phyloP scores from a whole-genome alignment of 2,329 filamentous ascomycete species.

The Microsporum canis region DNA sequence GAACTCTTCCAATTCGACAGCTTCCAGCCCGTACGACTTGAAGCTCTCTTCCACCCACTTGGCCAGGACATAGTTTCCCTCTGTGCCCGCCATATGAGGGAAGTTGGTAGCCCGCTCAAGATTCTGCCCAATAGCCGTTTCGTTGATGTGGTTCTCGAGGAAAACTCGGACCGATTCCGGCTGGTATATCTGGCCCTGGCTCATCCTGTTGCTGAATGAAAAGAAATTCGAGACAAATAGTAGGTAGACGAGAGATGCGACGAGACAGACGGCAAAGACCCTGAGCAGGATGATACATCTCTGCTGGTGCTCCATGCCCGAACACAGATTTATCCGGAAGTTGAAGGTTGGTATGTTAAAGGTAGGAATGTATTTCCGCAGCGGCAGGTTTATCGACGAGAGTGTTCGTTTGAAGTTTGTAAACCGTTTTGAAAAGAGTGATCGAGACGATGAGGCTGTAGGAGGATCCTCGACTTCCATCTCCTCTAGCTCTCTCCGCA shows the following conservation, averaged over 20 bases:
- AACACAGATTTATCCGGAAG: conserved; percentile 29
- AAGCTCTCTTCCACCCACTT: conserved; percentile 76
- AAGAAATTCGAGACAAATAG: conserved; percentile 81
- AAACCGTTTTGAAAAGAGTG: conserved; percentile 45
- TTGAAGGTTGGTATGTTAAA: conserved; percentile 25
- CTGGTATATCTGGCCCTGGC: conserved; percentile 61
- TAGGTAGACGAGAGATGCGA: conserved; percentile 68
- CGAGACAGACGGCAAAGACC: conserved; percentile 60
- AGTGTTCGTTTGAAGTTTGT: conserved; percentile 46
- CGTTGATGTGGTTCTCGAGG: conserved; percentile 62
- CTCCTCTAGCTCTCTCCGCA: conserved; percentile 76
- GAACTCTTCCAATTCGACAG: conserved; percentile 65
- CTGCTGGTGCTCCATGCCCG: conserved; percentile 33
- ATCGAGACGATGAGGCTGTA: conserved; percentile 22
- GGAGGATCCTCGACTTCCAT: conserved; percentile 68
- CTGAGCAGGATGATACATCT: conserved; percentile 60
- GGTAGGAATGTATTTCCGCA: conserved; percentile 36
- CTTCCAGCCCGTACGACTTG: conserved; percentile 58
- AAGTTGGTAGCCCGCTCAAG: conserved; percentile 68
- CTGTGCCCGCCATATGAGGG: conserved; percentile 85
- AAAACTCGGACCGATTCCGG: conserved; percentile 69
- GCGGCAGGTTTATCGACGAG: conserved; percentile 45
- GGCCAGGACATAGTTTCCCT: conserved; percentile 78
- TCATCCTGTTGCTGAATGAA: conserved; percentile 52
- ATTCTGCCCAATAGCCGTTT: conserved; percentile 57